Evolutionary conservation across 257 asterid genomes (phyloP), one percentile per base, ranked within the genome.

Genomic region (Anisodus acutangulus): DNA sequence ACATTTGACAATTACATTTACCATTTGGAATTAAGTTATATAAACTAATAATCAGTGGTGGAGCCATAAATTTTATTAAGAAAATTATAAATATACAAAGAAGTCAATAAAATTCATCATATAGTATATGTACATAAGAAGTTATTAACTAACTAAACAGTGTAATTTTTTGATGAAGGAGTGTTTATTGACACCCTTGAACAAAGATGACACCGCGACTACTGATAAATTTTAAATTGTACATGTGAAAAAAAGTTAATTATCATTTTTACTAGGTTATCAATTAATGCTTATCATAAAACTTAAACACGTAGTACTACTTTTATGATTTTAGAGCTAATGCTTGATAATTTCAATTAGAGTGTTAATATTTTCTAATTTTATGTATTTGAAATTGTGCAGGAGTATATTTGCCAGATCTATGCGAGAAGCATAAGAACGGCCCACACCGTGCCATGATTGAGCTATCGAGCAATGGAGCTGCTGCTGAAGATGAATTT

Each of bases 341-440:
- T 41, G 5, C 45, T 59, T 54, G 35, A 31, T 31, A 31, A 1
- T 31, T 31, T 31, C 35, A 31, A 31, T 31, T 31, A 31, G 35
- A 31, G 35, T 31, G 35, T 31, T 31, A 31, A 31, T 9, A 2
- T 15, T 13, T 17, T 49, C 22, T 12, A 8, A 78, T 49, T 49
- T 47, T 22, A 67, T 35, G 12, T 58, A 59, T 37, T 49, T 43
- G 35, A 80, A 51, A 64, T 64, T 35, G 3, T 83, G 86, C 80
- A 94, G 98, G 97, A 64, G 93, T 90, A 1, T 92, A 54, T 83
- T 88, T 95, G 88, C 97, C 97, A 0, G 59, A 85, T 6, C 86
- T 95, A 2, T 95, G 98, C 45, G 84, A 90, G 86, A 89, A 86
- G 58, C 94, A 88, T 62, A 91, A 58, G 87, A 68, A 84, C 59